Percentiles rank a stretch among this genome's conserved stretches.
phyloP scores from a whole-genome alignment of 2,329 filamentous ascomycete genomes.

The Fusarium sp. region DNA sequence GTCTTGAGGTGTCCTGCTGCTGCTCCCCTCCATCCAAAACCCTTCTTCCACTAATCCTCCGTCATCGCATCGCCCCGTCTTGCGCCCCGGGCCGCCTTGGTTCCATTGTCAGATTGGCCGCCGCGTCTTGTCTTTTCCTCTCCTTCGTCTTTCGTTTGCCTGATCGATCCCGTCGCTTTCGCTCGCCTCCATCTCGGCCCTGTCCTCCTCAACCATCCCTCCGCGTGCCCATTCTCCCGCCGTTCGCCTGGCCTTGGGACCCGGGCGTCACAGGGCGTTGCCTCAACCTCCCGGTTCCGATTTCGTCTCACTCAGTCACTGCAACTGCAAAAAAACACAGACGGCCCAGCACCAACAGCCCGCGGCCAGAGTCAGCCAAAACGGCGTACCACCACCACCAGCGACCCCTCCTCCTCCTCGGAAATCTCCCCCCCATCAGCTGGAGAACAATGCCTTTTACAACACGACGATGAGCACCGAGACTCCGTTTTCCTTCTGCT shows the following conservation, averaged over 20 bases:
- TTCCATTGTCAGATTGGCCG: slow-evolving; percentile 15
- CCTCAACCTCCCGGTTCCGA: slow-evolving; percentile 24
- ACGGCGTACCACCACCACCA: slow-evolving; percentile 16
- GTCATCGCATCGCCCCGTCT: slow-evolving; percentile 39
- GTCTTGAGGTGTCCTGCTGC: slow-evolving; percentile 14
- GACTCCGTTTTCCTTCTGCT: slow-evolving; percentile 56
- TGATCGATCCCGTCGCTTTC: neutral
- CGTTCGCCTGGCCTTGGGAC: slow-evolving; percentile 29
- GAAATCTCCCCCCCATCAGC: slow-evolving; percentile 35
- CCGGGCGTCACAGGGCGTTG: slow-evolving; percentile 28
- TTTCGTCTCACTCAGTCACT: slow-evolving; percentile 19
- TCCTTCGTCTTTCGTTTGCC: slow-evolving; percentile 16
- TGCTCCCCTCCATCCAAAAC: slow-evolving; percentile 33
- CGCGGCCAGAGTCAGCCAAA: slow-evolving; percentile 24
- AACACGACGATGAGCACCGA: slow-evolving; percentile 64
- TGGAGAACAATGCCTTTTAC: slow-evolving; percentile 49
- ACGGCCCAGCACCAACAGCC: slow-evolving; percentile 6
- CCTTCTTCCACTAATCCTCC: slow-evolving; percentile 26
- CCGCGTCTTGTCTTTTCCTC: neutral
- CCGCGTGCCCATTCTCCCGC: slow-evolving; percentile 4
- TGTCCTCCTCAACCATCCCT: slow-evolving; percentile 1
- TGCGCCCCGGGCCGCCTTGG: slow-evolving; percentile 28
- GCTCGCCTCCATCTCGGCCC: neutral
- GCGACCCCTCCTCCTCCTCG: slow-evolving; percentile 21
- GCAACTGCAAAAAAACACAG: slow-evolving; percentile 18